Evolutionary conservation across 2,329 filamentous ascomycete species (phyloP).

Genomic region (Monosporascus cannonballus): DNA sequence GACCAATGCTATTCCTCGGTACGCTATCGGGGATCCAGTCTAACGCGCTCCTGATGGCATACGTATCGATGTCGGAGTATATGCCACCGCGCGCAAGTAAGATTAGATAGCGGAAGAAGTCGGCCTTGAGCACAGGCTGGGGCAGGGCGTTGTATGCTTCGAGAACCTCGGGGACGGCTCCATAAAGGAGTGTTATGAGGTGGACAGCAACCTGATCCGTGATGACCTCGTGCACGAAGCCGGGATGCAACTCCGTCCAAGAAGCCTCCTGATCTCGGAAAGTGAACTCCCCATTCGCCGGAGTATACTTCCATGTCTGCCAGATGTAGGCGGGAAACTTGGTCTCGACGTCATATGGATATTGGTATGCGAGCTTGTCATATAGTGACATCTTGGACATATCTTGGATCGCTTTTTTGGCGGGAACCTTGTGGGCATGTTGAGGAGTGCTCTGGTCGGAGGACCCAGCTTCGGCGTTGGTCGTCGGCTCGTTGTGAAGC

Average conservation of each 20-base stretch:
- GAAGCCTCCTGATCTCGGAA: slow-evolving; percentile 82
- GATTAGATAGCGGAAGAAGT: slow-evolving; percentile 73
- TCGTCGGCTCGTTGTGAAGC: slow-evolving; percentile 13
- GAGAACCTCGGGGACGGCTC: slow-evolving; percentile 70
- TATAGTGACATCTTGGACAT: slow-evolving; percentile 64
- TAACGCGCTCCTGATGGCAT: slow-evolving; percentile 71
- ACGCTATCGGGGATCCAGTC: slow-evolving; percentile 83
- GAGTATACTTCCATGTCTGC: slow-evolving; percentile 96
- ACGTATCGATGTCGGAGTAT: slow-evolving; percentile 91
- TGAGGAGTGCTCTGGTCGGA: slow-evolving; percentile 3
- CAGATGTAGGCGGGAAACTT: slow-evolving; percentile 98
- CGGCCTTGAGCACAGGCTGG: slow-evolving; percentile 69
- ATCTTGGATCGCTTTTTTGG: slow-evolving; percentile 62
- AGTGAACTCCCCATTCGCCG: slow-evolving; percentile 68
- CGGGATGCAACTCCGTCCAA: slow-evolving; percentile 82
- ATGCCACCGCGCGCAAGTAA: slow-evolving; percentile 55
- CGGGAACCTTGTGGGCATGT: slow-evolving; percentile 29
- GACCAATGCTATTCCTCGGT: slow-evolving; percentile 69
- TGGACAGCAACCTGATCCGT: slow-evolving; percentile 82
- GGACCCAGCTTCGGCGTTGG: slow-evolving; percentile 9
- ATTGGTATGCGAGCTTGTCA: slow-evolving; percentile 86
- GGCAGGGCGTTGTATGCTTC: slow-evolving; percentile 71
- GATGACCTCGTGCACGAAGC: slow-evolving; percentile 94
- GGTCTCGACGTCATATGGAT: slow-evolving; percentile 79
- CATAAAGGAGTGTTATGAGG: slow-evolving; percentile 80